Base-by-base conservation (phyloP, 352 stramenopile species). In the Globisporangium megalacanthum region DNA sequence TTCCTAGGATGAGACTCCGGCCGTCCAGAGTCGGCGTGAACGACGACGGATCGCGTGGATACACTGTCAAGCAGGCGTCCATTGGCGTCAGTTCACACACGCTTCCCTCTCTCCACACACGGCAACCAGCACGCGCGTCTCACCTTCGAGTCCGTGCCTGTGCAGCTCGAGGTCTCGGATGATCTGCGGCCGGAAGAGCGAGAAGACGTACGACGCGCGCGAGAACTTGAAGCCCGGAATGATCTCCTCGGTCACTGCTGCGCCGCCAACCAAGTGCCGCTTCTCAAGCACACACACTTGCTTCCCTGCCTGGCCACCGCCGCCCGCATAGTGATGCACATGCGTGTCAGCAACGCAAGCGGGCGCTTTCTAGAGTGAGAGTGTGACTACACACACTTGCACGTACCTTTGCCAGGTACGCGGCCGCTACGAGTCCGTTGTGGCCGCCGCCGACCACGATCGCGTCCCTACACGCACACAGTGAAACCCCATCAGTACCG, bases 141-240 rank as follows among this genome's bases (percentile, higher is more conserved):
- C 45, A 95, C 83, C 83, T 60, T 86, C 71, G 0, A 97, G 68
- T 22, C 82, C 84, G 51, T 96, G 79, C 14, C 67, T 57, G 46
- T 95, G 62, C 25, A 97, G 69, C 48, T 92, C 82, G 45, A 97
- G 61, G 36, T 97, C 89, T 42, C 82, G 71, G 58, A 97, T 97
- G 56, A 97, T 94, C 60, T 91, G 77, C 47, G 89, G 89, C 1
- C 89, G 79, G 49, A 97, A 93, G 17, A 97, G 75, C 45, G 87
- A 93, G 54, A 93, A 91, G 9, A 97, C 79, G 64, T 97, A 97
- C 36, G 89, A 97, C 10, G 83, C 89, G 37, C 89, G 78, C 39
- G 86, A 96, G 65, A 97, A 97, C 39, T 91, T 88, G 70, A 95
- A 97, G 17, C 88, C 86, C 0, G 87, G 84, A 46, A 97, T 79